These are phyloP conservation scores for Barbarea vulgaris DNA, from an alignment of 345 rosid genomes.

Conservation along the genomic window DNA sequence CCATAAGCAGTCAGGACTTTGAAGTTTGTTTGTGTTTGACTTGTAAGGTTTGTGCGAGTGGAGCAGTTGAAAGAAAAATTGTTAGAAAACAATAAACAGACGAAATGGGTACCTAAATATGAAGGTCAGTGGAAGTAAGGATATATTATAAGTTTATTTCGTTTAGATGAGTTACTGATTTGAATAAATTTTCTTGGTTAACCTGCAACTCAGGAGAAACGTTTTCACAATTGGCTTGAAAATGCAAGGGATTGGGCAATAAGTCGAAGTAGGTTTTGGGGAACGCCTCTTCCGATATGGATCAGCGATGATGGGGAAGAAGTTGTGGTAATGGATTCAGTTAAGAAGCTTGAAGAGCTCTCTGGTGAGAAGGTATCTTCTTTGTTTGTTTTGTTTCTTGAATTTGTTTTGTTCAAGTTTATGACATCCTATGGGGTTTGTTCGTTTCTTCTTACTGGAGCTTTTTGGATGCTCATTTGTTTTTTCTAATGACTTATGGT, in stretches of 20 bases:
- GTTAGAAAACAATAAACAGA: slow-evolving; percentile 80
- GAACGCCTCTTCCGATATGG: slow-evolving; percentile 99
- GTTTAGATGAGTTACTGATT: slow-evolving; percentile 3
- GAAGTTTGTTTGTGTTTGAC: slow-evolving; percentile 26
- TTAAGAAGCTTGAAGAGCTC: slow-evolving; percentile 80
- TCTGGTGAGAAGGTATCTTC: slow-evolving; percentile 81
- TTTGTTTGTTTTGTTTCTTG: slow-evolving; percentile 10
- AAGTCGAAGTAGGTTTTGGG: slow-evolving; percentile 97
- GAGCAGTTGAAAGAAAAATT: slow-evolving; percentile 75
- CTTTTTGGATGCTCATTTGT: slow-evolving; percentile 17
- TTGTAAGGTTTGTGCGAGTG: slow-evolving; percentile 84
- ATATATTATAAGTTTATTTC: slow-evolving; percentile 3
- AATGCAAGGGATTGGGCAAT: slow-evolving; percentile 99
- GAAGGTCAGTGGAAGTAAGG: slow-evolving; percentile 54
- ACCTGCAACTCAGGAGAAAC: slow-evolving; percentile 66
- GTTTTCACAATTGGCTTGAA: slow-evolving; percentile 98
- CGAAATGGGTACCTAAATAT: slow-evolving; percentile 94
- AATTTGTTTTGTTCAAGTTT: slow-evolving; percentile 1
- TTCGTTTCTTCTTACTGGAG: background rate
- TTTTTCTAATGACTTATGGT: slow-evolving; percentile 24
- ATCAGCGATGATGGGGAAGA: slow-evolving; percentile 78
- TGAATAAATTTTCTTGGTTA: slow-evolving; percentile 13
- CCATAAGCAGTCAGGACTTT: slow-evolving; percentile 15
- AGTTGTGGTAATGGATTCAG: slow-evolving; percentile 73
- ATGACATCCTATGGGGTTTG: background rate